These are phyloP conservation scores for Crithidia mellificae DNA, from an alignment of 208 protist genomes.

Conservation along the genomic window DNA sequence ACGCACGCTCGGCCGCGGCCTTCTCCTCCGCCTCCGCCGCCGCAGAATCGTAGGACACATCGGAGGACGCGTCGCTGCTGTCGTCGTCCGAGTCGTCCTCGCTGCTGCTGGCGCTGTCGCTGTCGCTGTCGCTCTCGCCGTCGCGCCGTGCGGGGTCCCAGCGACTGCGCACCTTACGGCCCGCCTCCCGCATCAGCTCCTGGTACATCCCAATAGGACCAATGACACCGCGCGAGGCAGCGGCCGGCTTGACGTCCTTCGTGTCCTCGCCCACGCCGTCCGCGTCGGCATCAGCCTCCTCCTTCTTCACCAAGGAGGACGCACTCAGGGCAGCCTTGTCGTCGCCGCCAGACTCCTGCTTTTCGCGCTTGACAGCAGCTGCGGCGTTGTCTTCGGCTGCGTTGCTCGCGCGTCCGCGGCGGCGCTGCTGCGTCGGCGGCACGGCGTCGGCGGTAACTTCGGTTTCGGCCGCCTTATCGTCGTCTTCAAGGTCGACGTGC, in stretches of 20 bases:
- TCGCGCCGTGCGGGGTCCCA: slow-evolving; percentile 55
- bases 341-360: neutral
- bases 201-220: slow-evolving; percentile 90
- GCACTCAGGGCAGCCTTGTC: neutral
- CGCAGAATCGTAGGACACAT: slow-evolving; percentile 25
- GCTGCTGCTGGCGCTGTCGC: slow-evolving; percentile 20
- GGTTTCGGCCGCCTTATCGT: slow-evolving; percentile 7
- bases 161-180: slow-evolving; percentile 80
- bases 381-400: neutral
- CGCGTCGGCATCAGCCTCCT: slow-evolving; percentile 3
- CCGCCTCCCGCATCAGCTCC: slow-evolving; percentile 88
- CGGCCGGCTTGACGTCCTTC: slow-evolving; percentile 19
- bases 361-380: slow-evolving; percentile 15
- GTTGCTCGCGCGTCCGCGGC: slow-evolving; percentile 4
- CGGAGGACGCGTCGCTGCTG: slow-evolving; percentile 25
- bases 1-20: slow-evolving; percentile 25
- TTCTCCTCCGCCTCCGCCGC: slow-evolving; percentile 45
- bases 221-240: slow-evolving; percentile 38
- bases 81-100: slow-evolving; percentile 19
- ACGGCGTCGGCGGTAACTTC: neutral
- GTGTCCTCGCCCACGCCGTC: slow-evolving; percentile 26
- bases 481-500: slow-evolving; percentile 59
- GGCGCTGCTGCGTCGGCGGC: neutral
- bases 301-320: slow-evolving; percentile 1
- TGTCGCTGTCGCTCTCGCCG: slow-evolving; percentile 24